Base-by-base conservation (phyloP, 371 early-diverging fungal genomes). In the Mucor racemosus region DNA sequence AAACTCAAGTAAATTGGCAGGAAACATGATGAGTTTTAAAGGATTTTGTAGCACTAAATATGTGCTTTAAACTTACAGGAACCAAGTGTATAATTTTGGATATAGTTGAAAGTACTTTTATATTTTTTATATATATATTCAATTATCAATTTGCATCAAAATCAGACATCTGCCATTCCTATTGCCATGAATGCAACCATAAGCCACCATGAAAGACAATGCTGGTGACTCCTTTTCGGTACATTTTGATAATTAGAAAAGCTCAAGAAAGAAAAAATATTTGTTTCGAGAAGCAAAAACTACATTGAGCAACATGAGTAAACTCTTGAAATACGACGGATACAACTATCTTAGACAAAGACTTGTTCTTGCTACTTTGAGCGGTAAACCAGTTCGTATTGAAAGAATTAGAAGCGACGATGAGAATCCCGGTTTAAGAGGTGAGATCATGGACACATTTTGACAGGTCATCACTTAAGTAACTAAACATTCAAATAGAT, bases 361-460 rank as follows among this genome's bases (percentile, higher is more conserved):
- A 42, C 88, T 98, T 61, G 82, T 98, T n/a, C 81, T 98, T 56
- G 90, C 97, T n/a, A 92, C 94, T 8, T 83, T 98, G 57, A 90
- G 92, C 65, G 93, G 94, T 65, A 88, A 87, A 50, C 72, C 92
- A 7, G 84, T 98, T 53, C 90, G 93, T 65, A 95, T 98, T 70
- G 93, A 94, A 66, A 88, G 91, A 72, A 97, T 98, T 72, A 88
- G 97, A 33, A 76, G 92, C 4, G 88, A 94, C 67, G 94, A 95
- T 69, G 90, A 92, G 48, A 85, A 91, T 80, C 94, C 96, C 11
- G 98, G 98, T 71, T 84, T 96, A 42, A 79, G 87, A 84, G 93
- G 92, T 88, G 81, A n/a, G n/a, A 46, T 35, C 8, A 38, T 5
- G 42, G 19, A 9, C n/a, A 11, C 21, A 5, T 8, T 13, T 59